These are phyloP conservation scores for Triglochin maritima DNA, from an alignment of 106 monocot genomes.

Conservation along the genomic window DNA sequence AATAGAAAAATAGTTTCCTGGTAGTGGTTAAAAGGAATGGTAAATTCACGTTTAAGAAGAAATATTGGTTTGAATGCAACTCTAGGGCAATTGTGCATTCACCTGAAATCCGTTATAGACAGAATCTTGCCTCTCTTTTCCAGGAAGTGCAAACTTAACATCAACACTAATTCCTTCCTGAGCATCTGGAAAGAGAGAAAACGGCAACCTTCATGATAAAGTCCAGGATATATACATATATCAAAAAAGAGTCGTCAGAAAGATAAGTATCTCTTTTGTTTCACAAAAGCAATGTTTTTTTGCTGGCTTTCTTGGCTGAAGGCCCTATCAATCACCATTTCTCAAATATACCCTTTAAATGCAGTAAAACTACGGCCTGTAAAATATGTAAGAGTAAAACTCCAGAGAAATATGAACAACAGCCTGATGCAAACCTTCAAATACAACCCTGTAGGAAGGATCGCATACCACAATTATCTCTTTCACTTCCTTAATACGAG, in stretches of 20 bases:
- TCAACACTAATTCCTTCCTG: slow-evolving; percentile 33
- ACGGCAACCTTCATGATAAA: neutral
- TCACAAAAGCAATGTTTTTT: too few species aligned
- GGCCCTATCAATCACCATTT: too few species aligned
- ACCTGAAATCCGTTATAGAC: slow-evolving; percentile 98
- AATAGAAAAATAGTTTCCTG: too few species aligned
- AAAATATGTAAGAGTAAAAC: too few species aligned
- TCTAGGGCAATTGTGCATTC: neutral
- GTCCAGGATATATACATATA: too few species aligned
- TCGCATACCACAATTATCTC: slow-evolving; percentile 97
- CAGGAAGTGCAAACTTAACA: slow-evolving; percentile 81
- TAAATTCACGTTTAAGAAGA: neutral
- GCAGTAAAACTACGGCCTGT: too few species aligned
- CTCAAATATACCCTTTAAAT: too few species aligned
- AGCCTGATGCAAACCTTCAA: slow-evolving; percentile 48
- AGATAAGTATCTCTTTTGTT: too few species aligned
- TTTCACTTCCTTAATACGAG: slow-evolving; percentile 72
- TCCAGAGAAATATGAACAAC: too few species aligned
- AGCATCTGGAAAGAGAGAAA: slow-evolving; percentile 32
- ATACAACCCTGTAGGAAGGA: slow-evolving; percentile 72
- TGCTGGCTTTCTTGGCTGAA: too few species aligned
- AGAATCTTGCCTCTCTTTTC: slow-evolving; percentile 99
- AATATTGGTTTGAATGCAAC: neutral
- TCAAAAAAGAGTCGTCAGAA: too few species aligned
- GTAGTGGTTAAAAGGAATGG: too few species aligned